These are phyloP conservation scores for Boletus sp. DNA, from an alignment of 768 basidiomycete species.

Conservation along the genomic window DNA sequence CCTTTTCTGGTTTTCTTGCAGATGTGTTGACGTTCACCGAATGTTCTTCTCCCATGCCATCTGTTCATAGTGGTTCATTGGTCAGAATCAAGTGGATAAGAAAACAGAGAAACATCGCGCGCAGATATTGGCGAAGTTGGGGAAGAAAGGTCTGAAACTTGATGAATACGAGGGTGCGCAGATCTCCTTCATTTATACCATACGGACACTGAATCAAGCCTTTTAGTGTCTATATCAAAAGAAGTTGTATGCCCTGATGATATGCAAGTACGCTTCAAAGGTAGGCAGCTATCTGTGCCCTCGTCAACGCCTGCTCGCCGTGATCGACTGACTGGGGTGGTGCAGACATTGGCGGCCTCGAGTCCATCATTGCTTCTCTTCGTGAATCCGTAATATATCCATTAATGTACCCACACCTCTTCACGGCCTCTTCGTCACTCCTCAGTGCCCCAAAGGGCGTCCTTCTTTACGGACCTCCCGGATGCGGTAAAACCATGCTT, in stretches of 20 bases:
- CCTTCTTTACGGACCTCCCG: constrained; percentile 92
- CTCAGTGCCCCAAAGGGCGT: constrained; percentile 95
- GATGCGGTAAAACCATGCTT: constrained; percentile 99
- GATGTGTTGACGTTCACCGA: neutral
- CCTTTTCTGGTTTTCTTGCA: neutral
- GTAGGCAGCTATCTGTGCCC: constrained; percentile 37
- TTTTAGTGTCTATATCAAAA: constrained; percentile 76
- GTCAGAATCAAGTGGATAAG: constrained; percentile 50
- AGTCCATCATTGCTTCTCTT: constrained; percentile 83
- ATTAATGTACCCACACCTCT: constrained; percentile 85
- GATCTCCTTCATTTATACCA: neutral
- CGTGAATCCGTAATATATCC: constrained; percentile 97
- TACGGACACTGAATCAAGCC: neutral
- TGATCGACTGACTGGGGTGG: neutral
- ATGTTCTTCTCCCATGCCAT: neutral
- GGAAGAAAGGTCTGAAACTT: constrained; percentile 71
- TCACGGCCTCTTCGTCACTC: constrained; percentile 75
- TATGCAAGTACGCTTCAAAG: constrained; percentile 71
- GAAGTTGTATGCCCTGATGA: constrained; percentile 94
- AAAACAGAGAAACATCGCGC: constrained; percentile 67
- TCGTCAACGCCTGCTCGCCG: neutral
- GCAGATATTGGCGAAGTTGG: constrained; percentile 67
- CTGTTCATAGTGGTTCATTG: constrained; percentile 60
- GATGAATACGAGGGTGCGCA: constrained; percentile 87
- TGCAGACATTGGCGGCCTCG: constrained; percentile 89